Base-by-base conservation (phyloP, 768 basidiomycete genomes). In the Astraeus odoratus region DNA sequence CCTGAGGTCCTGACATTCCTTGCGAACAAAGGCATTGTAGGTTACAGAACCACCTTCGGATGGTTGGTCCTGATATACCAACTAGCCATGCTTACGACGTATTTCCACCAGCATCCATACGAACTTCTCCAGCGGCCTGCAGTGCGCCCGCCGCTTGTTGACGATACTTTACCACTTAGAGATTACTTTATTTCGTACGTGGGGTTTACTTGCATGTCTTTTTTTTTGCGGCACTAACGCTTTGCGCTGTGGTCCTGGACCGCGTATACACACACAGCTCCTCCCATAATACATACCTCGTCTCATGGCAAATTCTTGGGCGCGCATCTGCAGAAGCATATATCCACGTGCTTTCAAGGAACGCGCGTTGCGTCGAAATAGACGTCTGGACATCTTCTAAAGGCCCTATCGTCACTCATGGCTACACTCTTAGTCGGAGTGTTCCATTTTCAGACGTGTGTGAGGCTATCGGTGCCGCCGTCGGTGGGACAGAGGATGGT, bases 261-360 rank as follows among this genome's bases (percentile, higher is more conserved):
- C 15, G 31, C 20, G 22, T 33, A 26, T 26, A 6, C 20, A 16
- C 22, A 12, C 31, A 13, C 57, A 78, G 79, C 4, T 77, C 80
- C 1, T 81, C 79, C 0, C 81, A 83, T 51, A 83, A 83, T 54
- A 82, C 81, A 2, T 83, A 83, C 51, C 70, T 83, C 1, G 61
- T 81, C 3, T 69, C 76, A 1, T 68, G 75, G 33, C 81, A 82
- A 53, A 57, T 83, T 20, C 58, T 78, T 13, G 81, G 80, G 5
- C 67, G 66, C 29, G 63, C 77, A 4, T 78, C 78, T 4, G 69
- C 76, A 4, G 68, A 66, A 4, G 72, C 70, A 0, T 84, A 84
- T 52, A 72, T 66, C 3, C 71, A 78, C 48, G 77, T 82, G 23
- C 60, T 82, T 15, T 64, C 61, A 25, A 68, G 72, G 5, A 65